Base-by-base conservation (phyloP, 306 rosid genomes). In the Phaseolus lunatus region DNA sequence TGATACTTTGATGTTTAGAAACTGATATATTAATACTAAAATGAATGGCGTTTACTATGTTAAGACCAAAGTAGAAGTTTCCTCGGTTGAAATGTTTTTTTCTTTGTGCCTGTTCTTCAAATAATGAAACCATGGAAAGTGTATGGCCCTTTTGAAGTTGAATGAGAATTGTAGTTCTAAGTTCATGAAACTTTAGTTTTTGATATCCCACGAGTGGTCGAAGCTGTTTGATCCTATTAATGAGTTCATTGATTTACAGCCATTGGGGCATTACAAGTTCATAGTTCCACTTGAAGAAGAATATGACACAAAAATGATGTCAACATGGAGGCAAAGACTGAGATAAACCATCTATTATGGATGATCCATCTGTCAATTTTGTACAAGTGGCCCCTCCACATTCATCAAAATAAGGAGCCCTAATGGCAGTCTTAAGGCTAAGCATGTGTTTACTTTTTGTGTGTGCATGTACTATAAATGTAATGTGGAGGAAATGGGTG, bases 171-270 rank as follows among this genome's bases (percentile, higher is more conserved):
- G 10, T 59, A 79, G 66, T 71, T 82, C 15, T 20, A 33, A 64
- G 69, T 20, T 71, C 27, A 37, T 37, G 67, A 76, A 75, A 70
- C 76, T 69, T 76, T 35, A 9, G 39, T 10, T 64, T 26, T 63
- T 18, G 67, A 78, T 76, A 80, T 81, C 71, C 71, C 82, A 47
- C 74, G 24, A 85, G 83, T 85, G 88, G 84, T 71, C 41, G 75
- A 74, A 77, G 83, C 72, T 80, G 69, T 87, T 80, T 77, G 47
- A 80, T 83, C 75, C 16, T 19, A 79, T 44, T 22, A 67, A 79
- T 78, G 39, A 56, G 54, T 58, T 73, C 13, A 73, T 24, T 31
- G 7, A 49, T 50, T 72, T 41, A 52, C 23, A 70, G 63, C n/a
- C 79, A 44, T 67, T 58, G 69, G 41, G 57, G 2, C 24, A n/a